Conservation (phyloP, 345 rosid genomes). For the Eucalyptus dawsonii region DNA sequence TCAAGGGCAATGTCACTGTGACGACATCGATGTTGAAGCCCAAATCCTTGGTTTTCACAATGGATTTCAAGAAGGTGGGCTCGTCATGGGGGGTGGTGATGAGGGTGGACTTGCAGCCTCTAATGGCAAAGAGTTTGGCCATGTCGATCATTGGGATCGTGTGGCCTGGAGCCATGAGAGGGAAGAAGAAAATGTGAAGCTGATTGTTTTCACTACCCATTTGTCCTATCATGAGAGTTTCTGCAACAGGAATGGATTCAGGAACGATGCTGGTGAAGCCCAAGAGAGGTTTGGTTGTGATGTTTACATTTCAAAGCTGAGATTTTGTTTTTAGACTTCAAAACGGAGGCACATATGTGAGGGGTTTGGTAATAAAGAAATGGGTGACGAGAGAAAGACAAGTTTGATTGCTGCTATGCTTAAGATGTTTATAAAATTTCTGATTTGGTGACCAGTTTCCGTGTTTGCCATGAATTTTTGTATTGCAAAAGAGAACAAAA, state of each 20-base stretch:
- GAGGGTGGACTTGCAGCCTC: neutral
- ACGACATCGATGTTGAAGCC: conserved; percentile 1
- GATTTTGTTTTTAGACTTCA: neutral
- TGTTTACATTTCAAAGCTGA: neutral
- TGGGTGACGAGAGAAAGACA: neutral
- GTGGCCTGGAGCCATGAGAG: conserved; percentile 20
- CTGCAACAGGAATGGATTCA: neutral
- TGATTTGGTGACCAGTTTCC: neutral
- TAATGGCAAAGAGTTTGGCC: conserved; percentile 18
- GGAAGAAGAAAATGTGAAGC: conserved; percentile 18
- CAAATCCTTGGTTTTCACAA: neutral
- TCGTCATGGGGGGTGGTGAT: conserved; percentile 13
- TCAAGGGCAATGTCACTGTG: conserved; percentile 1
- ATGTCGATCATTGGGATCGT: conserved; percentile 22
- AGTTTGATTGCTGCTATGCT: neutral
- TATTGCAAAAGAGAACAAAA: neutral
- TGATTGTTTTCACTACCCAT: neutral
- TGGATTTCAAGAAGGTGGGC: neutral
- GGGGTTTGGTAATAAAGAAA: neutral
- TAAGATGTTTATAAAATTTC: neutral
- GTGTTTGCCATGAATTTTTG: neutral
- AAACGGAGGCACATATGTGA: neutral
- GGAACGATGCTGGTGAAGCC: too few species aligned
- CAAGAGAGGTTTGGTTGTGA: too few species aligned
- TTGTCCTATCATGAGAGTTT: neutral